phyloP scores from a whole-genome alignment of 371 early-diverging fungal species.

The Mucor piriformis region DNA sequence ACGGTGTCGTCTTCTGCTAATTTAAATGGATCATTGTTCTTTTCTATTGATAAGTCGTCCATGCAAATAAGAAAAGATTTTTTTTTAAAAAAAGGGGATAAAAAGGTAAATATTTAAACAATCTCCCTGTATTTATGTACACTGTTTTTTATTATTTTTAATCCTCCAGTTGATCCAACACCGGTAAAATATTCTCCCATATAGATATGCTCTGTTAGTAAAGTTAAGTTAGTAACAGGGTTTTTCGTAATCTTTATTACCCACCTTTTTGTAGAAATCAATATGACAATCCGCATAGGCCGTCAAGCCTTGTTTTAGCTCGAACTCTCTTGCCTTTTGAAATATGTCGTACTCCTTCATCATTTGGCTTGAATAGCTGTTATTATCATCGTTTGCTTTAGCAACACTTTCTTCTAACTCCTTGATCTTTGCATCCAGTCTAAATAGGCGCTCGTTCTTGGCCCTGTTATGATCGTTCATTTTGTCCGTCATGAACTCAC shows the following conservation, averaged over 20 bases:
- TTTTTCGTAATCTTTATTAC: no score
- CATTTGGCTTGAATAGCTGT: conserved; percentile 78
- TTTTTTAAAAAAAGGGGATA: not conserved
- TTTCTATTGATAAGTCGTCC: not conserved
- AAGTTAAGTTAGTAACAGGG: no score
- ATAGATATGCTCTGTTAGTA: conserved; percentile 49
- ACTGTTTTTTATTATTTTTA: conserved; percentile 3
- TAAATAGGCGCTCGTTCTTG: conserved; percentile 69
- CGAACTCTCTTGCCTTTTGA: conserved; percentile 73
- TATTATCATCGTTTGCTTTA: conserved; percentile 67
- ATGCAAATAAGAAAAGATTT: not conserved
- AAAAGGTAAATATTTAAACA: not conserved
- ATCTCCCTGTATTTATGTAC: not conserved
- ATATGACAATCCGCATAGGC: conserved; percentile 81
- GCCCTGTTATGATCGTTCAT: conserved; percentile 78
- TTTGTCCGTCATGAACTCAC: conserved; percentile 82
- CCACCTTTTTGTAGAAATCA: conserved; percentile 82
- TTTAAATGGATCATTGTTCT: conserved; percentile 12
- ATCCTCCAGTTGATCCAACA: conserved; percentile 29
- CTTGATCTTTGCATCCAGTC: conserved; percentile 69
- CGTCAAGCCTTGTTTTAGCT: conserved; percentile 75
- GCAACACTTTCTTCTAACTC: conserved; percentile 78
- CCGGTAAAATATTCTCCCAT: conserved; percentile 49
- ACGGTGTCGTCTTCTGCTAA: not conserved
- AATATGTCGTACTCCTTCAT: conserved; percentile 83